Evolutionary conservation across 768 basidiomycete genomes (phyloP).

Genomic region (Terana coerulea): DNA sequence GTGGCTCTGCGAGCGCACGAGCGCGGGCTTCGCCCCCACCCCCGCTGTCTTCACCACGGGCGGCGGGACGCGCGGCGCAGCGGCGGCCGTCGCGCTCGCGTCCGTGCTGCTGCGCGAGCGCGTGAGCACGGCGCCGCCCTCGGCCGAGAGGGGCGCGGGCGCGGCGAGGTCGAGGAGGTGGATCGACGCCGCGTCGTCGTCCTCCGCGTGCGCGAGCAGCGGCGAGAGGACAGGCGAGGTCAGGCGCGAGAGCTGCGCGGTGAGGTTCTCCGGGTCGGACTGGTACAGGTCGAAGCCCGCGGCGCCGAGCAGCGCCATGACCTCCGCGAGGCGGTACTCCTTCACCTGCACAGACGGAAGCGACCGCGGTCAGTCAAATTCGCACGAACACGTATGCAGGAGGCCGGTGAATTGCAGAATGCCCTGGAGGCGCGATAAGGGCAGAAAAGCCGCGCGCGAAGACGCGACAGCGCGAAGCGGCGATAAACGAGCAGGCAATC

Average conservation of each 20-base stretch:
- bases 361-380: neutral
- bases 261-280: conserved; percentile 24
- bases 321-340: conserved; percentile 58
- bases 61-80: conserved; percentile 1
- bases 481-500: neutral
- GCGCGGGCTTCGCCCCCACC: conserved; percentile 9
- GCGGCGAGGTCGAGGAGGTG: conserved; percentile 31
- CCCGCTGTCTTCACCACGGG: neutral
- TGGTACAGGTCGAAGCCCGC: conserved; percentile 63
- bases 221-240: conserved; percentile 24
- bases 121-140: conserved; percentile 45
- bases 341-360: conserved; percentile 61
- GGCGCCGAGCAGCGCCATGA: conserved; percentile 51
- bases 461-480: no score
- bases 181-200: conserved; percentile 13
- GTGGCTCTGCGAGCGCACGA: conserved; percentile 38
- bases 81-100: conserved; percentile 19
- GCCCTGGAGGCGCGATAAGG: neutral
- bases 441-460: neutral
- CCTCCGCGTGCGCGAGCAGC: conserved; percentile 11
- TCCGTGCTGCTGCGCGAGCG: conserved; percentile 41
- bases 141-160: conserved; percentile 18
- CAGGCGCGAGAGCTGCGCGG: conserved; percentile 24
- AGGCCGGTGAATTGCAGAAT: no score
- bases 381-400: no score